Base-by-base conservation (phyloP, 2,329 filamentous ascomycete genomes). In the Byssothecium circinans region DNA sequence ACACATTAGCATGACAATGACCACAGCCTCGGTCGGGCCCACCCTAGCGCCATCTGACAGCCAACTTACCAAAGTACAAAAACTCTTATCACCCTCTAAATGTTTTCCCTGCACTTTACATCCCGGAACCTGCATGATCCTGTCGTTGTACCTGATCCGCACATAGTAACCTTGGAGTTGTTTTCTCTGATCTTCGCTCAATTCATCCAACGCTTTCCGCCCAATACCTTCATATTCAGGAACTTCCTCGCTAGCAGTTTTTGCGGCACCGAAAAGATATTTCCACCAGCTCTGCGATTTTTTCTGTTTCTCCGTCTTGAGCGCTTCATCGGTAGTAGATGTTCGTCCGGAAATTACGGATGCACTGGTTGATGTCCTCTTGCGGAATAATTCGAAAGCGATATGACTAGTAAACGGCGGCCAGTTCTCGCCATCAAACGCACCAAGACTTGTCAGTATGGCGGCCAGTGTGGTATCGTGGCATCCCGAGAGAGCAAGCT, bases 401-500 rank as follows among this genome's bases (percentile, higher is more conserved):
- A 99, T 81, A 61, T 95, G 91, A 59, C 88, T 92, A 0, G 92
- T 96, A 65, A 92, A 99, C 0, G 91, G 91, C 1, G 94, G 94
- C 94, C 94, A 99, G 29, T 80, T 79, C 50, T 78, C 73, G 39
- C 81, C 81, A 34, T 88, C 78, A 66, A 89, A 94, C 2, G 88
- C 87, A 2, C 92, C 94, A 6, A 97, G 72, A 56, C 88, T 89
- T 14, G 86, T 76, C 22, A 99, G 75, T 1, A 90, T 77, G 1
- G 82, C 88, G 2, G 89, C 94, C 4, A 99, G 80, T 0, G 94
- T 97, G 2, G 94, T 97, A 66, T 97, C 91, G 71, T 96, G 91
- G 64, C 91, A 96, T 25, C 91, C 91, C 56, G 84, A 88, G 62
- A 97, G 75, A 14, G 84, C 86, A 55, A 97, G 85, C 53, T 86